A percentile compares a stretch with the other conserved stretches of the same genome.
Conservation (phyloP, 2,329 filamentous ascomycete genomes). For the Chrysoporthe austroafricana region DNA sequence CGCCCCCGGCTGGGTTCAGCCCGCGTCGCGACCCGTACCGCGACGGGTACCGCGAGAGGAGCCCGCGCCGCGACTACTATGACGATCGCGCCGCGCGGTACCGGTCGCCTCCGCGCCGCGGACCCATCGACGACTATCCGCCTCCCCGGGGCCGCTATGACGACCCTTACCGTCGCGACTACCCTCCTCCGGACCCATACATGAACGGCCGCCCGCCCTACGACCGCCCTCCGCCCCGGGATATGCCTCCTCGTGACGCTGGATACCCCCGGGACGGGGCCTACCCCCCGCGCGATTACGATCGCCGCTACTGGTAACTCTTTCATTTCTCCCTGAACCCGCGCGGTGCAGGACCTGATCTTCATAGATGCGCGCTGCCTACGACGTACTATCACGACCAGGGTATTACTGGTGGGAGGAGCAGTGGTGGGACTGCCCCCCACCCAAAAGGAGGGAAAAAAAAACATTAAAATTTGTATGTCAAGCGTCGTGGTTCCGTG, state of each 20-base stretch:
- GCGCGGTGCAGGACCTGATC: conserved; percentile 31
- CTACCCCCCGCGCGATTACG: conserved; percentile 52
- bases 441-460: too few relatives aligned
- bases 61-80: conserved; percentile 86
- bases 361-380: conserved; percentile 26
- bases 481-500: not conserved
- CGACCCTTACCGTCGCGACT: conserved; percentile 75
- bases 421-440: not conserved
- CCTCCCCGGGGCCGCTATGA: conserved; percentile 71
- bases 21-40: conserved; percentile 69
- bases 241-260: conserved; percentile 55
- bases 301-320: conserved; percentile 54
- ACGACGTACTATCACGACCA: conserved; percentile 18
- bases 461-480: conserved; percentile 7
- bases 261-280: conserved; percentile 53
- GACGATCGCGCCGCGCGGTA: conserved; percentile 73
- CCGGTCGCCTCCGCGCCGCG: conserved; percentile 77
- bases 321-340: conserved; percentile 25
- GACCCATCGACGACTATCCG: conserved; percentile 76
- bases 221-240: conserved; percentile 55
- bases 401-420: conserved; percentile 22
- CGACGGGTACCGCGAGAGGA: conserved; percentile 85
- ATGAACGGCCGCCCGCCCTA: conserved; percentile 60
- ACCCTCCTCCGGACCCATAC: conserved; percentile 67
- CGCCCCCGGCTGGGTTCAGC: conserved; percentile 79